Evolutionary conservation across 208 protist species (phyloP), one percentile per base, ranked within the genome.

Genomic region (Leishmania braziliensis): DNA sequence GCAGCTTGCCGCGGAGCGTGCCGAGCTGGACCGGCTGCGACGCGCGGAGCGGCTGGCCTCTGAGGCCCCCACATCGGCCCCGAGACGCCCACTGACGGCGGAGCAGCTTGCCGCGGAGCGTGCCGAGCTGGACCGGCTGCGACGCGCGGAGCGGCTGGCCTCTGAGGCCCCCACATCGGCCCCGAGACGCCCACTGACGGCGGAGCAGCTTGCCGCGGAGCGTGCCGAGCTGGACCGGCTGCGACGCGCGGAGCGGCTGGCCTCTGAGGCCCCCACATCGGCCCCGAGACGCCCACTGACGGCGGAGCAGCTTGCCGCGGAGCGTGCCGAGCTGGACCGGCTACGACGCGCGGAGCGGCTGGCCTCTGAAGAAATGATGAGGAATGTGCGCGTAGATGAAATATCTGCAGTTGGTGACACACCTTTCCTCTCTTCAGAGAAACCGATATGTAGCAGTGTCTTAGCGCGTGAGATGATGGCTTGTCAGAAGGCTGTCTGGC

Each of bases 401-500:
- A 26, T 3, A n/a, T 8, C 26, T 53, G 4, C 43, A 33, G 68
- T 18, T 18, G 16, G 23, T 48, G 36, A 48, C 5, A 23, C 43
- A 4, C 5, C 53, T 43, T 50, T n/a, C 33, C 1, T n/a, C 12
- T 20, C 36, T 10, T 26, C 26, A 9, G 71, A 75, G 18, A 16
- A 26, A 12, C 60, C 73, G 46, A 53, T 65, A 6, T 51, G 54
- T 63, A 65, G 54, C 53, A n/a, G 14, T 33, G 73, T 2, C n/a
- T 26, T 77, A 39, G 73, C 33, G 8, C 36, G 9, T 8, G 56
- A 66, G 53, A 79, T 85, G 71, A 20, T 85, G 26, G 73, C 70
- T 5, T 46, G 63, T 51, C 77, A 79, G 60, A 78, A 43, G n/a
- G 82, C 77, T 2, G 33, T 85, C 1, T 85, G 82, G 82, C 82